Conservation (phyloP, 768 basidiomycete genomes). For the Mycena venus region DNA sequence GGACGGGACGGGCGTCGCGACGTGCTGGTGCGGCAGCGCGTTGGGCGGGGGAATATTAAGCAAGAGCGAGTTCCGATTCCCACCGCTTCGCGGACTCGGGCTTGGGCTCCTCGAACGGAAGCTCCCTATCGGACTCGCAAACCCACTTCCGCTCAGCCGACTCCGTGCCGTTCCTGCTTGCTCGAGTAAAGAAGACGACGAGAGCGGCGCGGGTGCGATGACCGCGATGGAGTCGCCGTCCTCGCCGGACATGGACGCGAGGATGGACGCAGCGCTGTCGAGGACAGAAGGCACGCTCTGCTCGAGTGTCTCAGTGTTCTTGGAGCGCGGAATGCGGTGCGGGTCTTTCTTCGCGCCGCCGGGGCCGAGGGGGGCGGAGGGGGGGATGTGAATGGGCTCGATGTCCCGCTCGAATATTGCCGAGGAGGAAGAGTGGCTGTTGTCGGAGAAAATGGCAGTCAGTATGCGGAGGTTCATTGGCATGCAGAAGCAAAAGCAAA, state of each 20-base stretch:
- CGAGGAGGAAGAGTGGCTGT: conserved; percentile 81
- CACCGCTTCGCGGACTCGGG: conserved; percentile 57
- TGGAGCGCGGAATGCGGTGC: conserved; percentile 80
- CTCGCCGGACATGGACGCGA: conserved; percentile 61
- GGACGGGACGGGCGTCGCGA: conserved; percentile 34
- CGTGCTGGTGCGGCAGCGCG: conserved; percentile 36
- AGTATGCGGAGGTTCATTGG: background rate
- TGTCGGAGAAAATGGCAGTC: conserved; percentile 31
- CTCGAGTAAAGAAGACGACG: conserved; percentile 8
- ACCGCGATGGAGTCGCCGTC: conserved; percentile 73
- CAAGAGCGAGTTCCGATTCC: conserved; percentile 58
- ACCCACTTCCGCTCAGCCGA: conserved; percentile 61
- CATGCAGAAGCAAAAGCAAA: background rate
- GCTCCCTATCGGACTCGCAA: conserved; percentile 79
- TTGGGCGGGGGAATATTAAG: conserved; percentile 61
- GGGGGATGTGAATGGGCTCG: conserved; percentile 67
- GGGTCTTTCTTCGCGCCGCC: conserved; percentile 61
- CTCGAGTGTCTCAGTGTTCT: conserved; percentile 81
- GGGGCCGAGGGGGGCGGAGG: conserved; percentile 42
- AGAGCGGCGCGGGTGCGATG: conserved; percentile 61
- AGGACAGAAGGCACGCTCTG: conserved; percentile 88
- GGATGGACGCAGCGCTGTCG: conserved; percentile 84
- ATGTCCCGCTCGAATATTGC: conserved; percentile 96
- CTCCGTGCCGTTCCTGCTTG: conserved; percentile 30
- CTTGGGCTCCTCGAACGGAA: conserved; percentile 78